Evolutionary conservation across 495 filamentous ascomycete genomes (phyloP).

Genomic region (Penicillium mononematosum): DNA sequence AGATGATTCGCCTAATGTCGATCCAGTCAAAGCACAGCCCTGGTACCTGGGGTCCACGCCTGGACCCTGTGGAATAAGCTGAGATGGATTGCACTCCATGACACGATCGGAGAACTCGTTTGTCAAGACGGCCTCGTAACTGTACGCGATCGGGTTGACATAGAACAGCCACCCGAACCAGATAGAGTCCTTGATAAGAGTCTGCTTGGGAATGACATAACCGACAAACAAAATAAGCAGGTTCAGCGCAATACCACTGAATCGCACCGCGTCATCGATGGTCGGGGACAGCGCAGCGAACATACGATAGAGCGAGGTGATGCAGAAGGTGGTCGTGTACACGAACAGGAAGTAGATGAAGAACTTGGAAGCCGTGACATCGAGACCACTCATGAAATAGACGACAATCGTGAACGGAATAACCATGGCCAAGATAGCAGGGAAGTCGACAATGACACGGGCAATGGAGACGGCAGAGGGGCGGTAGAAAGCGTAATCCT

Average conservation of each 20-base stretch:
- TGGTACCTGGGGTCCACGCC: slow-evolving; percentile 52
- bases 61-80: slow-evolving; percentile 58
- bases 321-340: slow-evolving; percentile 63
- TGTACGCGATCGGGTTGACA: slow-evolving; percentile 73
- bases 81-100: slow-evolving; percentile 59
- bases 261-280: slow-evolving; percentile 72
- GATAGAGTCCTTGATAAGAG: slow-evolving; percentile 60
- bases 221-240: slow-evolving; percentile 74
- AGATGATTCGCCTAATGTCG: slow-evolving; percentile 38
- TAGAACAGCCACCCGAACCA: slow-evolving; percentile 83
- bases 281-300: slow-evolving; percentile 69
- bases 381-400: slow-evolving; percentile 68
- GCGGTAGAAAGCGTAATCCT: slow-evolving; percentile 76
- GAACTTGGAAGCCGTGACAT: slow-evolving; percentile 65
- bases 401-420: slow-evolving; percentile 63
- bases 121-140: slow-evolving; percentile 66
- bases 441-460: slow-evolving; percentile 67
- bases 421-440: slow-evolving; percentile 61
- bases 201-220: slow-evolving; percentile 69
- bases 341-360: slow-evolving; percentile 73
- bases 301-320: slow-evolving; percentile 73
- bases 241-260: slow-evolving; percentile 67
- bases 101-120: slow-evolving; percentile 64
- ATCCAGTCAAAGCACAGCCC: slow-evolving; percentile 61
- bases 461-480: slow-evolving; percentile 71